Base-by-base conservation (phyloP, 495 filamentous ascomycete species). In the Saxispiralis lemnorum region DNA sequence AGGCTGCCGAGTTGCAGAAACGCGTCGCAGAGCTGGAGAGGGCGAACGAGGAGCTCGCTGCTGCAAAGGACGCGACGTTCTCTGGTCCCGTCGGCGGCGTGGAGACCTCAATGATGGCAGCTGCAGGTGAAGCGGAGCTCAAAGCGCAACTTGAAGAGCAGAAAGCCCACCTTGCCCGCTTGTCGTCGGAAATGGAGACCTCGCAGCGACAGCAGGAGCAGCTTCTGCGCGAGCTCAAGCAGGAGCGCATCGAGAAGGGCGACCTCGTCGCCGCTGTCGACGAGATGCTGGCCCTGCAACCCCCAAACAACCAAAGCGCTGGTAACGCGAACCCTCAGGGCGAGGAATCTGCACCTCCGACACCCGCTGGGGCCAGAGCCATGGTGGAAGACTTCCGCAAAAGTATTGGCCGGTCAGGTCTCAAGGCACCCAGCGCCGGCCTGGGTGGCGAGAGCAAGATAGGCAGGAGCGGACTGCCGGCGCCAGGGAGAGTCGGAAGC, bases 201-300 rank as follows among this genome's bases (percentile, higher is more conserved):
- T 60, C 89, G 28, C 73, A 76, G 54, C 59, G 63, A 0, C 75
- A 84, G 40, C 78, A 82, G 43, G 68, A 69, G 7, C 68, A 72
- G 11, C 63, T 93, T 6, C 64, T 75, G 16, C 54, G 62, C 16
- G 68, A 83, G 21, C 62, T 85, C 14, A 76, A 89, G 56, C 66
- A 71, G 24, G 92, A 95, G 61, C 70, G 88, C 2, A 69, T 81
- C 16, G 89, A 97, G 63, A 97, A 94, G 61, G 85, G 85, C 31
- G 86, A 94, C 52, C 67, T 97, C 35, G 86, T 97, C n/a, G 72
- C 75, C 37, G 77, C 85, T 0, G 86, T 89, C 1, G 89, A 96
- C 55, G 86, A 95, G 60, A 73, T 96, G 77, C 80, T 77, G 52
- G 60, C 65, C 15, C 66, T 75, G 43, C 67, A 71, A 31, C 31